Base-by-base conservation (phyloP, 176 grass and related monocot genomes). In the Tillandsia leiboldiana region DNA sequence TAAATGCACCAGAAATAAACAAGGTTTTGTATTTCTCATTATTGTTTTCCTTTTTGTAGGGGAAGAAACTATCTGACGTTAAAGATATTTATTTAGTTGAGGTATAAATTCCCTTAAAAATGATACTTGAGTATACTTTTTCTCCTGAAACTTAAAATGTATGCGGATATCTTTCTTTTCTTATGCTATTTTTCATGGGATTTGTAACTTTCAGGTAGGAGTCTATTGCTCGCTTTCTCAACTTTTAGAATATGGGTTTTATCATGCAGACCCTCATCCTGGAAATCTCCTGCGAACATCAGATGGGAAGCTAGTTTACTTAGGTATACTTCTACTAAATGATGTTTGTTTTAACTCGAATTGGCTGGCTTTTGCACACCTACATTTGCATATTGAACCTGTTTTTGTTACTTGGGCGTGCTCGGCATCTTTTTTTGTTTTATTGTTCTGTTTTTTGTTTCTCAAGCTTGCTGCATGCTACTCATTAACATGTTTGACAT, bases 181-280 rank as follows among this genome's bases (percentile, higher is more conserved):
- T 57, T 13, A 42, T 67, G 2, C 63, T 9, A 68, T 80, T 70
- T 22, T 74, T 67, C 8, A 20, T 76, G 49, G 33, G 1, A 48
- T 83, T 70, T 18, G 77, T 72, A 74, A 65, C 50, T 69, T 75
- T 20, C 83, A 96, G 89, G 93, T 92, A 75, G 93, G 93, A 75
- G 93, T 92, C 70, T 96, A 96, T 76, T 96, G 89, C 73, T 96
- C 93, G 9, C 86, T 96, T 68, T 92, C 93, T 68, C 93, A 96
- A 76, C 89, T 96, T 83, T 85, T 96, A 83, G 93, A 96, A 26
- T 88, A 92, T 52, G 93, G 93, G 76, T 96, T 96, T 85, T 96
- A 96, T 81, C 93, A 96, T 71, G 93, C 93, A 75, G 93, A 96
- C 59, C 93, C 93, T 65, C 93, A 96, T 84, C 93, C 86, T 11